Percentiles rank a stretch among this genome's conserved stretches.
Evolutionary conservation across 2,329 filamentous ascomycete genomes (phyloP).

Genomic region (Paecilomyces dactylethromorphus): DNA sequence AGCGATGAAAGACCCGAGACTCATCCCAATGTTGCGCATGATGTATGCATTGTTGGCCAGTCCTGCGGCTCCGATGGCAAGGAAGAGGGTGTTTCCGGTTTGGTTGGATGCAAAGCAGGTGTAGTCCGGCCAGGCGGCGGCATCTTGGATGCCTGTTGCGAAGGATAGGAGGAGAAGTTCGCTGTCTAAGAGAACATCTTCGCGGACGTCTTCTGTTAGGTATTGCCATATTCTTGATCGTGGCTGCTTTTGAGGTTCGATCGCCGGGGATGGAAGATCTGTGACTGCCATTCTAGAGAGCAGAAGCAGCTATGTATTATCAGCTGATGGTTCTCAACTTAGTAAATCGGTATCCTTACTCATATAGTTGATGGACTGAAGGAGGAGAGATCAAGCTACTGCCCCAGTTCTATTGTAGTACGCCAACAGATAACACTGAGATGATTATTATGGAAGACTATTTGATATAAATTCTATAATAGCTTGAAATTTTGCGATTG

Average conservation of each 20-base stretch:
- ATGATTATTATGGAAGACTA: neutral
- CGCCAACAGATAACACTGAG: neutral
- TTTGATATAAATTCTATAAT: neutral
- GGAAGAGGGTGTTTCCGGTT: conserved; percentile 59
- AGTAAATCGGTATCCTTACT: neutral
- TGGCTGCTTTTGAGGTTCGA: neutral
- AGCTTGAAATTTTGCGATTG: neutral
- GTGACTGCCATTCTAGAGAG: neutral
- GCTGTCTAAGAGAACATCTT: conserved; percentile 19
- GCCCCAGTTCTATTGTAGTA: neutral
- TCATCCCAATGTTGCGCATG: conserved; percentile 49
- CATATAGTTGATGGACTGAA: neutral
- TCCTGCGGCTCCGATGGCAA: conserved; percentile 47
- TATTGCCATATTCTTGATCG: neutral
- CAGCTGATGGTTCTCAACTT: neutral
- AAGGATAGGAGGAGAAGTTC: conserved; percentile 35
- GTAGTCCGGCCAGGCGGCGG: conserved; percentile 55
- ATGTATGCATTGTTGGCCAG: conserved; percentile 45
- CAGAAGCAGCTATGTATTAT: neutral
- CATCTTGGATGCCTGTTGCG: conserved; percentile 44
- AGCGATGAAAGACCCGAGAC: conserved; percentile 50
- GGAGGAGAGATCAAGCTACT: neutral
- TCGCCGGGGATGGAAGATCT: neutral
- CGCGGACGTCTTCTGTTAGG: conserved; percentile 12
- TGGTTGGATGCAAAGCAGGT: conserved; percentile 60